phyloP scores from a whole-genome alignment of 2,329 filamentous ascomycete genomes.

The Alternaria longipes region DNA sequence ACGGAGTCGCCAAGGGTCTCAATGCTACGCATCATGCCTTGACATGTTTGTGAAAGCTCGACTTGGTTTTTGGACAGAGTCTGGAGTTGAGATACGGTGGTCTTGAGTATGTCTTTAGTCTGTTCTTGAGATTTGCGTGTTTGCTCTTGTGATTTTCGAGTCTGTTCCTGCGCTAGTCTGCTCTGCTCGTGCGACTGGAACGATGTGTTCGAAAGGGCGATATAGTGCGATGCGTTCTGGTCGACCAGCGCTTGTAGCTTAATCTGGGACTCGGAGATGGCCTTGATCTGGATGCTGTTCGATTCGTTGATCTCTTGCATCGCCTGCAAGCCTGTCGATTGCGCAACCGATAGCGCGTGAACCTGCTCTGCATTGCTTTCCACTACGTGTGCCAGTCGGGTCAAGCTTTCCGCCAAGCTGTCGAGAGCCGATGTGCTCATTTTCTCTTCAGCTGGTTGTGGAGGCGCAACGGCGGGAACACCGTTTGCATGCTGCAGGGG shows the following conservation, averaged over 20 bases:
- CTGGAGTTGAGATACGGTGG: constrained; percentile 41
- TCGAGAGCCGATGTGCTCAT: constrained; percentile 30
- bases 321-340: constrained; percentile 44
- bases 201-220: constrained; percentile 45
- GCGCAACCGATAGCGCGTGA: constrained; percentile 45
- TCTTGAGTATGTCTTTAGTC: constrained; percentile 37
- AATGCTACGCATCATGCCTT: constrained; percentile 42
- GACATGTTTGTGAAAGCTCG: constrained; percentile 41
- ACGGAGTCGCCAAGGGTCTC: constrained; percentile 33
- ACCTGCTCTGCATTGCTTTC: constrained; percentile 45
- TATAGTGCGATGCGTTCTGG: constrained; percentile 48
- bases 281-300: constrained; percentile 47
- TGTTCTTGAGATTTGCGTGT: constrained; percentile 32
- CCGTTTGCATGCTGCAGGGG: constrained; percentile 44
- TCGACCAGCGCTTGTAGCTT: constrained; percentile 43
- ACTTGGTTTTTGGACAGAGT: constrained; percentile 39
- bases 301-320: constrained; percentile 52
- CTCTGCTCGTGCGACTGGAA: constrained; percentile 44
- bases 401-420: constrained; percentile 35
- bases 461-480: constrained; percentile 24
- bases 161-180: constrained; percentile 36
- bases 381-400: constrained; percentile 39
- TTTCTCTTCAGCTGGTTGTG: constrained; percentile 14
- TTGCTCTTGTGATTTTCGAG: constrained; percentile 15
- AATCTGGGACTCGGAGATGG: constrained; percentile 41